Evolutionary conservation across 768 basidiomycete species (phyloP).

Genomic region (Pulveroboletus sp.): DNA sequence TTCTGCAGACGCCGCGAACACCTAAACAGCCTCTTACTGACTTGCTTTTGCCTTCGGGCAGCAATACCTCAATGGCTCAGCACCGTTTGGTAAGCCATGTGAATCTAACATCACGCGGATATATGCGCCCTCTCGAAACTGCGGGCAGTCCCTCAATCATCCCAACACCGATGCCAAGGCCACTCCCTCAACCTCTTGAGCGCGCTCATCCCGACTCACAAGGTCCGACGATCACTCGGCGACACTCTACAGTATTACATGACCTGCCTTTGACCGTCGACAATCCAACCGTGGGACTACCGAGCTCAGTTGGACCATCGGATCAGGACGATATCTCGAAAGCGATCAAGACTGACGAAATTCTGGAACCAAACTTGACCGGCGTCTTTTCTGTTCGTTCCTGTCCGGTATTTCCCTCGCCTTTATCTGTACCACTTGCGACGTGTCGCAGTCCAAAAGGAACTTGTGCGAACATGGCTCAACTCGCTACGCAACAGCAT

Average conservation of each 20-base stretch:
- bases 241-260: neutral
- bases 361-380: neutral
- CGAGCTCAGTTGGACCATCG: neutral
- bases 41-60: slow-evolving; percentile 2
- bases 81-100: neutral
- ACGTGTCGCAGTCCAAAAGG: neutral
- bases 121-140: slow-evolving; percentile 7
- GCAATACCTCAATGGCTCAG: neutral
- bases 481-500: neutral
- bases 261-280: neutral
- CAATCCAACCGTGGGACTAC: neutral
- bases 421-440: slow-evolving; percentile 1
- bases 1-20: slow-evolving; percentile 10
- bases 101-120: slow-evolving; percentile 3
- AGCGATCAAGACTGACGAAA: slow-evolving; percentile 18
- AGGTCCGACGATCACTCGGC: neutral
- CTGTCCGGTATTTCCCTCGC: slow-evolving; percentile 13
- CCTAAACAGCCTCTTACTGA: slow-evolving; percentile 20
- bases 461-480: neutral
- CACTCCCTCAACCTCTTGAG: neutral
- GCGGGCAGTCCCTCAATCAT: neutral
- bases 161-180: neutral
- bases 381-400: slow-evolving; percentile 13
- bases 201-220: neutral
- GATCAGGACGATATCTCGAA: slow-evolving; percentile 4